phyloP scores from a whole-genome alignment of 2,329 filamentous ascomycete species.

The Sarocladium strictum region DNA sequence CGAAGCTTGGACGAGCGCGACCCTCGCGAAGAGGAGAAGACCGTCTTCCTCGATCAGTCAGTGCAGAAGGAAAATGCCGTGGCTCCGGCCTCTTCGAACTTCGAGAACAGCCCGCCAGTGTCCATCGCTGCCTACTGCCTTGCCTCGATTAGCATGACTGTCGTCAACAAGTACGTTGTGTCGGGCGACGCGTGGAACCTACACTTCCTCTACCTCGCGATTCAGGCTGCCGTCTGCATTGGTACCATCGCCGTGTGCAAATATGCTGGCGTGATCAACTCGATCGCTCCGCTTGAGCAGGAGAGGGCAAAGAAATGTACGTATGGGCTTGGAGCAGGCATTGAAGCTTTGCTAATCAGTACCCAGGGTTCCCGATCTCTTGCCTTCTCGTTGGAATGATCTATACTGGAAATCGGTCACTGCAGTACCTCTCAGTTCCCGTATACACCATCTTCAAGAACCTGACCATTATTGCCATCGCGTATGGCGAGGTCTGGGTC shows the following conservation, averaged over 20 bases:
- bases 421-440: constrained; percentile 93
- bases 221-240: constrained; percentile 91
- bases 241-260: constrained; percentile 79
- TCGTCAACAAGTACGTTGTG: constrained; percentile 99
- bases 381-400: constrained; percentile 98
- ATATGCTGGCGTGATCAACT: constrained; percentile 73
- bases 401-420: constrained; percentile 92
- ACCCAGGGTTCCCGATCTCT: constrained; percentile 88
- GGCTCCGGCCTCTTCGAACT: constrained; percentile 24
- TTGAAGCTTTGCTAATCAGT: constrained; percentile 15
- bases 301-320: constrained; percentile 91
- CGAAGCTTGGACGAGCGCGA: constrained; percentile 5
- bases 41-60: constrained; percentile 8
- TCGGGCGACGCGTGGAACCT: constrained; percentile 89
- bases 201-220: constrained; percentile 87
- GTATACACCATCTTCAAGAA: constrained; percentile 99
- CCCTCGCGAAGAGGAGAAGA: constrained; percentile 7
- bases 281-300: constrained; percentile 71
- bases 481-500: constrained; percentile 97
- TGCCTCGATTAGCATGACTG: constrained; percentile 97
- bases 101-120: constrained; percentile 70
- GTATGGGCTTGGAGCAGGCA: constrained; percentile 20
- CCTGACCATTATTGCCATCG: constrained; percentile 96
- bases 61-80: background rate
- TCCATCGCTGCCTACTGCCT: constrained; percentile 88